phyloP scores from a whole-genome alignment of 2,329 filamentous ascomycete genomes.

The Exophiala sp. region DNA sequence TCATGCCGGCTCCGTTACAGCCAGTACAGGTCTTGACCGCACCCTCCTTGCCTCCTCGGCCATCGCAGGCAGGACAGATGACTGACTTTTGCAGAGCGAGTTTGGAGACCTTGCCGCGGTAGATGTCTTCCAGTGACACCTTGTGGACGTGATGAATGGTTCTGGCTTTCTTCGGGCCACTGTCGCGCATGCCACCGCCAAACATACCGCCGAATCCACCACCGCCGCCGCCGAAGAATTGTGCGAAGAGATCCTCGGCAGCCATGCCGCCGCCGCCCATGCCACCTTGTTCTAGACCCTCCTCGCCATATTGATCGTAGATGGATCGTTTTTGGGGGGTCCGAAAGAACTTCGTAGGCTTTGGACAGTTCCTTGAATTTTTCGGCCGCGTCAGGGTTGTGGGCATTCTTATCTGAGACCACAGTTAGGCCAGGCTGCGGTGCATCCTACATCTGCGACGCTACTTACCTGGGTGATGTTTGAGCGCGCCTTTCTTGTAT shows the following conservation, averaged over 20 bases:
- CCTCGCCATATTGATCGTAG: slow-evolving; percentile 97
- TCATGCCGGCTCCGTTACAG: slow-evolving; percentile 94
- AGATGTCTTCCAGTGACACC: slow-evolving; percentile 95
- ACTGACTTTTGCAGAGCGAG: slow-evolving; percentile 94
- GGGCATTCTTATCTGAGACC: slow-evolving; percentile 79
- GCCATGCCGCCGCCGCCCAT: slow-evolving; percentile 85
- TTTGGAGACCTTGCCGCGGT: slow-evolving; percentile 96
- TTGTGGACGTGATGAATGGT: slow-evolving; percentile 99
- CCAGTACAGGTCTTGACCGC: slow-evolving; percentile 88
- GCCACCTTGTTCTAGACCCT: slow-evolving; percentile 83
- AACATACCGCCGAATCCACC: slow-evolving; percentile 68
- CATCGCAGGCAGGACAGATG: slow-evolving; percentile 91
- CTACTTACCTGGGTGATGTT: slow-evolving; percentile 73
- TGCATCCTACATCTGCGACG: too few species aligned
- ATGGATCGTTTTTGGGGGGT: slow-evolving; percentile 82
- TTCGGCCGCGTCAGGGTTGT: slow-evolving; percentile 86
- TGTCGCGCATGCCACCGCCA: slow-evolving; percentile 72
- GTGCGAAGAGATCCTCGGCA: slow-evolving; percentile 90
- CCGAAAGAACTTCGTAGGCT: slow-evolving; percentile 91
- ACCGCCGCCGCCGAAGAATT: slow-evolving; percentile 79
- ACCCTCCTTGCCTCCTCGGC: slow-evolving; percentile 92
- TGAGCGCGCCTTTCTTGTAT: slow-evolving; percentile 85
- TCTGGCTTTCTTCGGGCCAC: slow-evolving; percentile 82
- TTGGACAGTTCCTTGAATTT: slow-evolving; percentile 98
- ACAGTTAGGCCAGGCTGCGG: slow-evolving; percentile 11